Evolutionary conservation across 768 basidiomycete species (phyloP), one percentile per base, ranked within the genome.

Genomic region (Crassisporium funariophilum): DNA sequence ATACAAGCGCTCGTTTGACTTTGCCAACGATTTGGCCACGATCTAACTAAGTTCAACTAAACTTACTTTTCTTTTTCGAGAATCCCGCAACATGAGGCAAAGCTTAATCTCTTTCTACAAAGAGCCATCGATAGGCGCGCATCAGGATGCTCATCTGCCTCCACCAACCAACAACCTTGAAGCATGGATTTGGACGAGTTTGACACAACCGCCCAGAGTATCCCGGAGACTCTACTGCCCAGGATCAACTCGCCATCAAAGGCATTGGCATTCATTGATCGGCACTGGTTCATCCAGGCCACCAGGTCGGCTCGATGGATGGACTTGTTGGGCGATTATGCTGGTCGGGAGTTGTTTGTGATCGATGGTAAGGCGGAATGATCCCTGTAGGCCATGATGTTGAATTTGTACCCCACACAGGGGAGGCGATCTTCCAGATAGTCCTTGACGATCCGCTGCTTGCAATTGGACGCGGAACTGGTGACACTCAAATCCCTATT

Each of bases 261-360:
- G 20, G 35, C 16, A 9, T 31, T 38, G 17, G 27, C 25, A 24
- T 35, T 39, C 19, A 15, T 47, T 20, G 56, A 64, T 23, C n/a
- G 39, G 6, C 10, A 13, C 1, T 60, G 56, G 59, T 60, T 56
- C 25, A 46, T 47, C n/a, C 17, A 42, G 25, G 39, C 44, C 4
- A 47, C 48, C 15, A 41, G 55, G 13, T 43, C 47, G 7, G 50
- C 62, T 2, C 43, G 66, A 45, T 61, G 80, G 58, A 86, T 87
- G 84, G 85, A 87, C 60, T 68, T 87, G 7, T 64, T 87, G 21
- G 83, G 84, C 3, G 86, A 85, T 56, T 87, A 85, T 59, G 84
- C 81, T 16, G 86, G 86, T 1, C 74, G 59, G 25, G 86, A 88
- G 57, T 72, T 73, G 12, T 88, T 88, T 56, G 55, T 86, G 31